phyloP scores from a whole-genome alignment of 768 basidiomycete genomes.

The Tulasnella calospora region DNA sequence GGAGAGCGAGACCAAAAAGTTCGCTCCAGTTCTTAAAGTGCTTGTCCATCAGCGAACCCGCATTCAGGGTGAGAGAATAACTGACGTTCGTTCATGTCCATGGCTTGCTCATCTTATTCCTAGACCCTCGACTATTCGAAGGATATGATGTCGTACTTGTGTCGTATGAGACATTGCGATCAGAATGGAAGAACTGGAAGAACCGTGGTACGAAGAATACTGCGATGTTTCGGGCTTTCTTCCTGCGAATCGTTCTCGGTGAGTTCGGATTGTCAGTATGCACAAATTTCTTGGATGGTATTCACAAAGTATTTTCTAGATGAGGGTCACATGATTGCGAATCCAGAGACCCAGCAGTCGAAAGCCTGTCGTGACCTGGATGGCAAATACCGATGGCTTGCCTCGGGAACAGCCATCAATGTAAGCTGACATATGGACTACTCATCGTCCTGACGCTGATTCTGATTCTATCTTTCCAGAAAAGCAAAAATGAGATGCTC shows the following conservation, averaged over 20 bases:
- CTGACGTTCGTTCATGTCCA: background rate
- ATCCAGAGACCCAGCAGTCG: background rate
- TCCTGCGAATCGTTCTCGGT: background rate
- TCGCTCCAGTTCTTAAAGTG: background rate
- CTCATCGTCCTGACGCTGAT: background rate
- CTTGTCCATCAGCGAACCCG: background rate
- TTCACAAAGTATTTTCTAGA: background rate
- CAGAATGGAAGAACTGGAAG: background rate
- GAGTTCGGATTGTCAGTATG: background rate
- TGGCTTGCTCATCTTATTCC: background rate
- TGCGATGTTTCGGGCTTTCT: background rate
- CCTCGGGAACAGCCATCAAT: background rate
- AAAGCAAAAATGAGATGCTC: background rate
- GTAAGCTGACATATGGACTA: background rate
- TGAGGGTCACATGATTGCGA: background rate
- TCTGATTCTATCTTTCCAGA: background rate
- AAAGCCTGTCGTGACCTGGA: background rate
- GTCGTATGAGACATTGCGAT: background rate
- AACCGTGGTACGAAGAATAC: background rate
- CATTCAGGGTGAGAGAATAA: background rate
- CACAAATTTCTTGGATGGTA: background rate
- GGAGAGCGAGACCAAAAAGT: background rate
- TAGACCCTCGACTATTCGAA: background rate
- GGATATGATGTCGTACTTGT: background rate
- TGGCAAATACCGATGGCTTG: background rate